Conservation (phyloP, 208 protist species). For the Kentomonas sorsogonicus region DNA sequence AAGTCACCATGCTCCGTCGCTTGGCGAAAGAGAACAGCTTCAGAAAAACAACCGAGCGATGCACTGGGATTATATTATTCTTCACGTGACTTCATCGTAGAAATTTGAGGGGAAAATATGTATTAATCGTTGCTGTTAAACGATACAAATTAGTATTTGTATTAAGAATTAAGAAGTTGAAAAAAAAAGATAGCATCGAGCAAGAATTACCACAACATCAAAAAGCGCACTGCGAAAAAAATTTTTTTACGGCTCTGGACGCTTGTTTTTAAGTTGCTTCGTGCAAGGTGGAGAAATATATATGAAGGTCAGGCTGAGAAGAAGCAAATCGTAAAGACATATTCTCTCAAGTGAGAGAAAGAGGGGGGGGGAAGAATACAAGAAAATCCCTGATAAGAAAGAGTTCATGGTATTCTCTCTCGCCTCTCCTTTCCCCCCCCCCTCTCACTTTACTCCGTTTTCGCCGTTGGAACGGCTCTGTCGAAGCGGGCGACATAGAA, state of each 20-base stretch:
- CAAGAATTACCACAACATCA: not conserved
- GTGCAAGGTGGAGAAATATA: not conserved
- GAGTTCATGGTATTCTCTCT: not conserved
- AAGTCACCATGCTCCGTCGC: too few species aligned
- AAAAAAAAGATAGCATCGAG: slow-evolving; percentile 4
- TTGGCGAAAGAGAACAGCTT: too few species aligned
- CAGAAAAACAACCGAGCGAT: too few species aligned
- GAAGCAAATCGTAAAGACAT: not conserved
- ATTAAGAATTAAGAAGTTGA: too few species aligned
- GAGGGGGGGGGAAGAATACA: not conserved
- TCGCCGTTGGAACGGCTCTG: slow-evolving; percentile 20
- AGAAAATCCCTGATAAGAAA: slow-evolving; percentile 3
- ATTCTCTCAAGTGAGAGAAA: not conserved
- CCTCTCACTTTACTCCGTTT: slow-evolving; percentile 6
- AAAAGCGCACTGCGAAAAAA: not conserved
- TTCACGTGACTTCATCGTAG: too few species aligned
- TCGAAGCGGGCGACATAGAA: slow-evolving; percentile 88
- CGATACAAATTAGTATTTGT: too few species aligned
- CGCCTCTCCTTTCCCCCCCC: slow-evolving; percentile 1
- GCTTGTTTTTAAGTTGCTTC: slow-evolving; percentile 5
- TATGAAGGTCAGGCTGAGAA: not conserved
- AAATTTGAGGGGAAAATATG: too few species aligned
- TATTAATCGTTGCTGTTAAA: too few species aligned
- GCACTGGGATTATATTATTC: too few species aligned
- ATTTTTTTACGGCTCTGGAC: not conserved